Percentiles rank a stretch among this genome's conserved stretches.
Conservation (phyloP, 2,329 filamentous ascomycete species). For the Elsinoe fawcettii region DNA sequence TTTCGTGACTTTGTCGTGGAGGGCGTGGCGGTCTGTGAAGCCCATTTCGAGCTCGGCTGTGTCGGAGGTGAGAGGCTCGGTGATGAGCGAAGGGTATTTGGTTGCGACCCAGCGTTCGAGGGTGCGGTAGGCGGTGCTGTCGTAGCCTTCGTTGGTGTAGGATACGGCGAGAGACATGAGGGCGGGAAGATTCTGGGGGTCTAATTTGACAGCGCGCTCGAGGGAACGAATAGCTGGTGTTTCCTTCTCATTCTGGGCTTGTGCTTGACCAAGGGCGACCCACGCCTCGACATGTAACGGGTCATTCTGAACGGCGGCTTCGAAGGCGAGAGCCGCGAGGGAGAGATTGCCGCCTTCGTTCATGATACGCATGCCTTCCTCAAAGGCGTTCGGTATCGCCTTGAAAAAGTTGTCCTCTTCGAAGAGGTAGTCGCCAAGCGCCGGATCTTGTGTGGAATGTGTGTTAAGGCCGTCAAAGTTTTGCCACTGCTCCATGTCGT, state of each 20-base stretch:
- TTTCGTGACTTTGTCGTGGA: constrained; percentile 84
- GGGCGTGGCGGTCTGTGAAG: constrained; percentile 82
- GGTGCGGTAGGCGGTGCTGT: constrained; percentile 91
- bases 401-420: constrained; percentile 90
- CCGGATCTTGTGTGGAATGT: constrained; percentile 57
- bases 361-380: constrained; percentile 89
- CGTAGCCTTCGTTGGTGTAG: constrained; percentile 98
- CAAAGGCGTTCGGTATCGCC: constrained; percentile 73
- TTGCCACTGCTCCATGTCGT: constrained; percentile 75
- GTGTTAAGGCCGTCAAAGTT: constrained; percentile 63
- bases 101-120: constrained; percentile 94
- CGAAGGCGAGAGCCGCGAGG: constrained; percentile 86
- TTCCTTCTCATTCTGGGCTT: constrained; percentile 98
- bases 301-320: constrained; percentile 88
- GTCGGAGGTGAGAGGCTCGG: constrained; percentile 63
- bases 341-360: constrained; percentile 89
- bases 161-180: constrained; percentile 94
- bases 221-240: constrained; percentile 88
- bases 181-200: constrained; percentile 77
- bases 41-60: constrained; percentile 65
- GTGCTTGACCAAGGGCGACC: constrained; percentile 83
- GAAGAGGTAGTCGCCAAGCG: constrained; percentile 81
- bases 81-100: constrained; percentile 79
- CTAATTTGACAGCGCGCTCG: constrained; percentile 81
- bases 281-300: constrained; percentile 83